Percentiles rank a stretch among this genome's conserved stretches.
These are phyloP conservation scores for Alternaria metachromatica DNA, from an alignment of 2,329 filamentous ascomycete genomes.

Conservation along the genomic window DNA sequence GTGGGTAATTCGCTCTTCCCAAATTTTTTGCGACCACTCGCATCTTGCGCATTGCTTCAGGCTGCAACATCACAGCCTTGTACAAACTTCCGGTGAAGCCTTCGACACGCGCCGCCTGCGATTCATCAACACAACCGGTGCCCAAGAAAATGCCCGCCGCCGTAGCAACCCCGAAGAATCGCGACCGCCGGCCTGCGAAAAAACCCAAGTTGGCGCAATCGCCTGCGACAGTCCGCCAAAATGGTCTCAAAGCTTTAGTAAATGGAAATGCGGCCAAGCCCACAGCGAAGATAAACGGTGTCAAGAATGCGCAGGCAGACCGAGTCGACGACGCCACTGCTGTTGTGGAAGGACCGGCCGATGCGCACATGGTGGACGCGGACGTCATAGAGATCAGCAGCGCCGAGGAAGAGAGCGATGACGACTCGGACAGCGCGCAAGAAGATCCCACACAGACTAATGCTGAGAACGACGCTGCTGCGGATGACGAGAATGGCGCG, in stretches of 20 bases:
- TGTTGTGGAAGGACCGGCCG: slow-evolving; percentile 58
- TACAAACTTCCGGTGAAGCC: slow-evolving; percentile 2
- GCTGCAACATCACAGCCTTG: slow-evolving; percentile 24
- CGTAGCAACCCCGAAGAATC: slow-evolving; percentile 31
- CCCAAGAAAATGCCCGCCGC: slow-evolving; percentile 41
- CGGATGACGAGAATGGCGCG: slow-evolving; percentile 44
- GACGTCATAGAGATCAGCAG: slow-evolving; percentile 58
- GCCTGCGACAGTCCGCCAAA: slow-evolving; percentile 26
- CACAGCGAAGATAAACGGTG: slow-evolving; percentile 60
- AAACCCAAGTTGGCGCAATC: slow-evolving; percentile 46
- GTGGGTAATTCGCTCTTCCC: slow-evolving; percentile 21
- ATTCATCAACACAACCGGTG: background rate
- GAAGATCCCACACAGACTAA: slow-evolving; percentile 23
- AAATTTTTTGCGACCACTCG: slow-evolving; percentile 23
- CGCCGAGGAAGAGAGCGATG: slow-evolving; percentile 51
- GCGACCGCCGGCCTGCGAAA: slow-evolving; percentile 46
- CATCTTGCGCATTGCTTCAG: slow-evolving; percentile 31
- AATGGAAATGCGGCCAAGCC: slow-evolving; percentile 43
- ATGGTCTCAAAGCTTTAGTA: slow-evolving; percentile 44
- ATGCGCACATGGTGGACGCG: slow-evolving; percentile 47
- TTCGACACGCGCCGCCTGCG: background rate
- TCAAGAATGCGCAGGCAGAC: slow-evolving; percentile 57
- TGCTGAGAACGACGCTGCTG: slow-evolving; percentile 30
- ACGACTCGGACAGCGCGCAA: slow-evolving; percentile 40
- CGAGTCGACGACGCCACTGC: slow-evolving; percentile 65